These are phyloP conservation scores for Porogramme epimiltina DNA, from an alignment of 1,284 basidiomycete species.

Conservation along the genomic window DNA sequence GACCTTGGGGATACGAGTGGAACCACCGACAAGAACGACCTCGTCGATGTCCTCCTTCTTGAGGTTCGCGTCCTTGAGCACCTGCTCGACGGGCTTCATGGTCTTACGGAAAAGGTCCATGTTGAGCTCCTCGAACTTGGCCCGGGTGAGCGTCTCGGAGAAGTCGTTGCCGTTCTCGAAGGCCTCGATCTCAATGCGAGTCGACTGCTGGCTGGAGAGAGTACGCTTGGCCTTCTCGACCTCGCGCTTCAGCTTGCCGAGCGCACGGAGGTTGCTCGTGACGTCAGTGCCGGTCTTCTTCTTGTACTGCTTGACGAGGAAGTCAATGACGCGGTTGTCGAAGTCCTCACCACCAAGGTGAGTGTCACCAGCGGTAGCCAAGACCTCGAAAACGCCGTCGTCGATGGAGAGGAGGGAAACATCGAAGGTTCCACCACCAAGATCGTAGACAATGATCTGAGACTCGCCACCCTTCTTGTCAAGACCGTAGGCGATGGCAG, in stretches of 20 bases:
- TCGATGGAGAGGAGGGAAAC: slow-evolving; percentile 97
- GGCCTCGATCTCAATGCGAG: slow-evolving; percentile 75
- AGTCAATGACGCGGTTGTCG: slow-evolving; percentile 94
- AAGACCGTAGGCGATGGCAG: slow-evolving; percentile 97
- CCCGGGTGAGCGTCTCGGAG: slow-evolving; percentile 93
- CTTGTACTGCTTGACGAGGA: slow-evolving; percentile 93
- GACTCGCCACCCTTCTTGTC: slow-evolving; percentile 95
- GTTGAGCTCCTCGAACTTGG: slow-evolving; percentile 99
- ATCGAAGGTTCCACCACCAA: slow-evolving; percentile 82
- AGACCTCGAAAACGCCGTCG: slow-evolving; percentile 97
- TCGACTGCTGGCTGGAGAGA: slow-evolving; percentile 79
- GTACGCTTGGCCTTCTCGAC: slow-evolving; percentile 99
- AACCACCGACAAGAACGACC: slow-evolving; percentile 93
- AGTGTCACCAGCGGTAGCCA: slow-evolving; percentile 98
- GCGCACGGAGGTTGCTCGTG: slow-evolving; percentile 82
- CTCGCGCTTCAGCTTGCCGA: slow-evolving; percentile 97
- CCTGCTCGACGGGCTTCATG: slow-evolving; percentile 99
- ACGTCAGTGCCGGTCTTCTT: slow-evolving; percentile 94
- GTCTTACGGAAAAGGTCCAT: slow-evolving; percentile 99
- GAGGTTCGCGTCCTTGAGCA: slow-evolving; percentile 95
- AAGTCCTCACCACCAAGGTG: slow-evolving; percentile 99
- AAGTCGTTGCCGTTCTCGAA: slow-evolving; percentile 98
- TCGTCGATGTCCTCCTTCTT: slow-evolving; percentile 98
- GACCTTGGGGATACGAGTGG: slow-evolving; percentile 98
- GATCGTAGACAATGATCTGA: slow-evolving; percentile 92